Evolutionary conservation across 495 filamentous ascomycete genomes (phyloP), one percentile per base, ranked within the genome.

Genomic region (Penicillium malachiteum): DNA sequence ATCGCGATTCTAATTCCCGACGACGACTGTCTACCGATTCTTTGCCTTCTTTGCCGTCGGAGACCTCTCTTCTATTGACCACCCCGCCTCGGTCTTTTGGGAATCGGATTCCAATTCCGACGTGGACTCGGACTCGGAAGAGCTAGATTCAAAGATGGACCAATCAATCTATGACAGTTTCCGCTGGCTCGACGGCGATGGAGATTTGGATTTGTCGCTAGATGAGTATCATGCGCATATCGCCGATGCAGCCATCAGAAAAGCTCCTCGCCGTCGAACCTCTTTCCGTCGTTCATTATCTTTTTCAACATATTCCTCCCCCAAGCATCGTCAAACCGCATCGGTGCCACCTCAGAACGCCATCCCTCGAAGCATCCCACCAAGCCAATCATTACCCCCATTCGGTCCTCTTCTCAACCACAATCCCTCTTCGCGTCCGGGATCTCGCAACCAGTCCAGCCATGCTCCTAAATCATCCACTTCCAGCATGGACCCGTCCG

Each of bases 141-240:
- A 62, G 16, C 67, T 71, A 48, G 62, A 64, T 7, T 64, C 73
- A 45, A 72, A 72, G n/a, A 80, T 81, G 67, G 74, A 78, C 51
- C 73, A 76, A 47, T 71, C 73, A 38, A 77, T 90, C 48, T 82
- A 83, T 54, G 87, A 90, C 50, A 86, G 78, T 53, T 89, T 92
- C 60, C 82, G 86, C 33, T 91, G 89, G 89, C 73, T 93, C 50
- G 89, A 95, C 26, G 88, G 89, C 56, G 86, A 90, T 56, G 84
- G 87, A 12, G 83, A 89, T 48, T 73, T 93, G 17, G 87, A 93
- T 62, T 71, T 92, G 48, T 82, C 83, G 30, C 75, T 91, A 32
- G 77, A 79, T 55, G 74, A 81, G 53, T 80, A 82, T 43, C 78
- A 81, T 52, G 60, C 64, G 14, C 72, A 77, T 62, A 61, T 81